Evolutionary conservation across 352 stramenopile species (phyloP).

Genomic region (Phytophthora vignae): DNA sequence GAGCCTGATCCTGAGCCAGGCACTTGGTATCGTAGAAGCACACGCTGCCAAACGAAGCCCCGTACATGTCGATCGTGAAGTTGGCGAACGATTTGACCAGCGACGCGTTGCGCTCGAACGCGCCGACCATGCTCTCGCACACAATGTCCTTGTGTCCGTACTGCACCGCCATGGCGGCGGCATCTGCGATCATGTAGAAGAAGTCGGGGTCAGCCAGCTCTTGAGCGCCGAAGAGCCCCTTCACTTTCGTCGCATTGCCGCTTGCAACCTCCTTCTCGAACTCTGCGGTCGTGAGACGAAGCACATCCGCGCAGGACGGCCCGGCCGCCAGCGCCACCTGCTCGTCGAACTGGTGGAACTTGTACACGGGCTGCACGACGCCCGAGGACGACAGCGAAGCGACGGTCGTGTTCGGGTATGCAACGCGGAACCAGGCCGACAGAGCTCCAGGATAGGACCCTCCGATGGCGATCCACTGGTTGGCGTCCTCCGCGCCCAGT

Average conservation of each 20-base stretch:
- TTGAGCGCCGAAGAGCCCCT: slow-evolving; percentile 66
- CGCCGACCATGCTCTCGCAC: slow-evolving; percentile 63
- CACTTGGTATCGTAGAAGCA: slow-evolving; percentile 90
- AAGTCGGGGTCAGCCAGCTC: slow-evolving; percentile 79
- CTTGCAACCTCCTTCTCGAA: slow-evolving; percentile 71
- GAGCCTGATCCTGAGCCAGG: slow-evolving; percentile 50
- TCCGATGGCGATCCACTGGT: slow-evolving; percentile 82
- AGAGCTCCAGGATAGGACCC: slow-evolving; percentile 87
- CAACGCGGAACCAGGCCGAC: slow-evolving; percentile 82
- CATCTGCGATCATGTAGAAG: slow-evolving; percentile 92
- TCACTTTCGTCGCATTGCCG: slow-evolving; percentile 65
- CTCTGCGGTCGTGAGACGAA: slow-evolving; percentile 67
- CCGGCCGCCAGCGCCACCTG: slow-evolving; percentile 71
- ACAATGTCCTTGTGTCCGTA: slow-evolving; percentile 88
- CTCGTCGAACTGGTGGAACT: slow-evolving; percentile 88
- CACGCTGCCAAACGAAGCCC: slow-evolving; percentile 69
- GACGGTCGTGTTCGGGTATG: slow-evolving; percentile 81
- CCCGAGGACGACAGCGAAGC: slow-evolving; percentile 79
- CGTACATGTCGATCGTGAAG: slow-evolving; percentile 87
- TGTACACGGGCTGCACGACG: slow-evolving; percentile 82
- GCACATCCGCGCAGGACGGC: slow-evolving; percentile 61
- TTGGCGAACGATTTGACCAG: slow-evolving; percentile 77
- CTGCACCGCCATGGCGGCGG: slow-evolving; percentile 89
- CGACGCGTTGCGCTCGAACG: slow-evolving; percentile 58
- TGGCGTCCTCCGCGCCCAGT: slow-evolving; percentile 27